phyloP scores from a whole-genome alignment of 768 basidiomycete species.

The Kwoniella sp. region DNA sequence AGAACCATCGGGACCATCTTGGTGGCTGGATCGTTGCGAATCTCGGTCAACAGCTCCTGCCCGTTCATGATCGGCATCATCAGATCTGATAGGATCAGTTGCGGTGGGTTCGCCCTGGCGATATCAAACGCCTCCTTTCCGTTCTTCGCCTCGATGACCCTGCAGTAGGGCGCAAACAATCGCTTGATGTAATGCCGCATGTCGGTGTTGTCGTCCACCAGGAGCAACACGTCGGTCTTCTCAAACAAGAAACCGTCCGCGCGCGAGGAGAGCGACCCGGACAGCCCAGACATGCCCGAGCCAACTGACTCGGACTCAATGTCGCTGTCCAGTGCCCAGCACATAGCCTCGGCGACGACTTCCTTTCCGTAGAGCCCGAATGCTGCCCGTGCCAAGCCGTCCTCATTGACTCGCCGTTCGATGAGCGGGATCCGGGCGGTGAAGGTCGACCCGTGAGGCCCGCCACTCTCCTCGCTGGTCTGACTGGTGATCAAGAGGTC shows the following conservation, averaged over 20 bases:
- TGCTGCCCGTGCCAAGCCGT: background rate
- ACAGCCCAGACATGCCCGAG: constrained; percentile 1
- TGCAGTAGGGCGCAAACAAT: constrained; percentile 45
- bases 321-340: constrained; percentile 28
- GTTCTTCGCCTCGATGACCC: constrained; percentile 42
- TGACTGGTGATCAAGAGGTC: constrained; percentile 37
- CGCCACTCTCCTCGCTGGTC: constrained; percentile 31
- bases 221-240: constrained; percentile 39
- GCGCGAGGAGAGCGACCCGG: constrained; percentile 12
- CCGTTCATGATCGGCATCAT: constrained; percentile 48
- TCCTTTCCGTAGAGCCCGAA: constrained; percentile 40
- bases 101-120: constrained; percentile 21
- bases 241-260: constrained; percentile 38
- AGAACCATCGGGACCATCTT: constrained; percentile 45
- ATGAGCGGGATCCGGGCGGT: constrained; percentile 22
- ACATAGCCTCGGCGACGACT: constrained; percentile 49
- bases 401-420: constrained; percentile 1
- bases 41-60: constrained; percentile 20
- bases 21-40: constrained; percentile 26
- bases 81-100: constrained; percentile 47
- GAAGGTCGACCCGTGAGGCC: constrained; percentile 21
- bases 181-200: constrained; percentile 46
- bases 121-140: constrained; percentile 39
- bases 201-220: constrained; percentile 44
- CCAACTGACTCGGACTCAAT: constrained; percentile 22